phyloP scores from a whole-genome alignment of 345 rosid genomes.

The Erysimum cheiranthoides region DNA sequence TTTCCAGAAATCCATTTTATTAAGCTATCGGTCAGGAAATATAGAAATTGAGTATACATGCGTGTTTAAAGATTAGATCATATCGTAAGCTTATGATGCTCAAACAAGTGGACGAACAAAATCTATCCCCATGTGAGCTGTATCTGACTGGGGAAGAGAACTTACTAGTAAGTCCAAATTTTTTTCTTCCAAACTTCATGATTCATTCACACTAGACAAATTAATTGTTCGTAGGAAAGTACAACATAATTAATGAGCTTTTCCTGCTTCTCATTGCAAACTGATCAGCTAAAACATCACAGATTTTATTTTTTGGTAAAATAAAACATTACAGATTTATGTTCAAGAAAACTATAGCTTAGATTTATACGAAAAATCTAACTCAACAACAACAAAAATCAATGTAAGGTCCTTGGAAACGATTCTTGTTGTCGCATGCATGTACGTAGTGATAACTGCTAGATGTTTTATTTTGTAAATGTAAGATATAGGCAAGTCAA shows the following conservation, averaged over 20 bases:
- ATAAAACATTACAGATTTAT: neutral
- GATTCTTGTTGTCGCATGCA: conserved; percentile 26
- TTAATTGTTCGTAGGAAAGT: neutral
- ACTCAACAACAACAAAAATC: neutral
- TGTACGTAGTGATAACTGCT: neutral
- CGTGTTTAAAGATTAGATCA: neutral
- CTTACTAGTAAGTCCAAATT: conserved; percentile 28
- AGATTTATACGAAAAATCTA: neutral
- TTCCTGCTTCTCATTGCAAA: conserved; percentile 8
- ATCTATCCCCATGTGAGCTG: conserved; percentile 32
- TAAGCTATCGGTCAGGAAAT: too few species aligned
- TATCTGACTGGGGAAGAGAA: conserved; percentile 24
- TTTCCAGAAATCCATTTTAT: too few species aligned
- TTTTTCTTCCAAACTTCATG: conserved; percentile 25
- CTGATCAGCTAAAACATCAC: neutral
- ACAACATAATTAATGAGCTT: conserved; percentile 1
- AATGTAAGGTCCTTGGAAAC: neutral
- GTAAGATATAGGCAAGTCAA: neutral
- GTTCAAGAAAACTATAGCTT: neutral
- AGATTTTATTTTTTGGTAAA: neutral
- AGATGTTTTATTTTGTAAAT: neutral
- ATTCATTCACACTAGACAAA: conserved; percentile 32
- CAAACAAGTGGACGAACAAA: conserved; percentile 14
- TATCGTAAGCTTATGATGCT: neutral
- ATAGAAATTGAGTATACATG: neutral